Percentiles rank a stretch among this genome's conserved stretches.
These are phyloP conservation scores for Aspergillus quadrilineatus DNA, from an alignment of 2,329 filamentous ascomycete genomes.

Conservation along the genomic window DNA sequence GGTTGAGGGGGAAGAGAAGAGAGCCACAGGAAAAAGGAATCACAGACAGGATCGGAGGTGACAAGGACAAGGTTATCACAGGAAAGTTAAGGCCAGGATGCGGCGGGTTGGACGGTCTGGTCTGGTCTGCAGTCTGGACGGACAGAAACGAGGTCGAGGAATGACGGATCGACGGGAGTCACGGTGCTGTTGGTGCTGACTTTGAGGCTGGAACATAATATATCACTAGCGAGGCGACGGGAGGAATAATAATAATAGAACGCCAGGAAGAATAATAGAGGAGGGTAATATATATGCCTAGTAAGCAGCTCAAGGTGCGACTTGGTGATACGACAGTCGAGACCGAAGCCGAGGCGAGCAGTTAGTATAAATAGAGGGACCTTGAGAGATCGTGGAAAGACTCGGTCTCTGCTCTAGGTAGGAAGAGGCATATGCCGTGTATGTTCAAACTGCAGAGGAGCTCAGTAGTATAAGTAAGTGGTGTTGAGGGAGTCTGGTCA, in stretches of 20 bases:
- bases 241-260: constrained; percentile 7
- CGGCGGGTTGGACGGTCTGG: constrained; percentile 18
- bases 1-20: constrained; percentile 15
- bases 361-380: constrained; percentile 6
- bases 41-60: constrained; percentile 18
- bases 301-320: constrained; percentile 13
- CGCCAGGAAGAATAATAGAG: constrained; percentile 7
- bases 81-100: constrained; percentile 22
- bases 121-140: background rate
- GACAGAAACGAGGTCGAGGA: constrained; percentile 11
- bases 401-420: background rate
- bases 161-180: constrained; percentile 19
- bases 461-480: background rate
- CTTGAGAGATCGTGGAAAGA: background rate
- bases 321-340: constrained; percentile 11
- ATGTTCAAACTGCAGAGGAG: constrained; percentile 7
- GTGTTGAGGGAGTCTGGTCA: background rate
- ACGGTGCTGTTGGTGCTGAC: constrained; percentile 11
- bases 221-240: constrained; percentile 7
- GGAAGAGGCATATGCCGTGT: constrained; percentile 10
- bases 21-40: constrained; percentile 15
- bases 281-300: constrained; percentile 8
- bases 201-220: constrained; percentile 20
- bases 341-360: background rate
- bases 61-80: constrained; percentile 20